A percentile compares a stretch with the other conserved stretches of the same genome.
Conservation (phyloP, 1,284 basidiomycete genomes). For the Cystobasidium slooffiae region DNA sequence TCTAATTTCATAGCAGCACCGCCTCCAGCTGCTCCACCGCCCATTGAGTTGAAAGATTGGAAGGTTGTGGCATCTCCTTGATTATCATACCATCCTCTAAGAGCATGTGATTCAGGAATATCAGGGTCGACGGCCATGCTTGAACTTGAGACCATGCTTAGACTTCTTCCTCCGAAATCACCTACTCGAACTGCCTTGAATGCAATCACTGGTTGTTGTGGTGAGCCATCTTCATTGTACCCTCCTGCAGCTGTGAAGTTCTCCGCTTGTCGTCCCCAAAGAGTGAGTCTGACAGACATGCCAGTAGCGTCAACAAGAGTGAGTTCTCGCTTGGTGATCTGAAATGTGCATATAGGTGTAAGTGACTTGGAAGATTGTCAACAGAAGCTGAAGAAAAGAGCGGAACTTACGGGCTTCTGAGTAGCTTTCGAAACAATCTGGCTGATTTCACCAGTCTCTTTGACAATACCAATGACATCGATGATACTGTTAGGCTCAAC, state of each 20-base stretch:
- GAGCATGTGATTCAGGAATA: conserved; percentile 77
- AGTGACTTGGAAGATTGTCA: neutral
- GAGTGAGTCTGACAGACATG: conserved; percentile 80
- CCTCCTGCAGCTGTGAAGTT: conserved; percentile 63
- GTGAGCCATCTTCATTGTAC: conserved; percentile 52
- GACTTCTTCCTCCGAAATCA: conserved; percentile 86
- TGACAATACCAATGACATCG: conserved; percentile 87
- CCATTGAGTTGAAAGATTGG: conserved; percentile 66
- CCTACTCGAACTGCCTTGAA: conserved; percentile 95
- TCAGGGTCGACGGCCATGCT: conserved; percentile 86
- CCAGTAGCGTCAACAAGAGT: conserved; percentile 83
- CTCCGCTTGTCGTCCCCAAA: conserved; percentile 97
- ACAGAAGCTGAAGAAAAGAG: neutral
- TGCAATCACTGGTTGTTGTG: conserved; percentile 74
- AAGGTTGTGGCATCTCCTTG: conserved; percentile 69
- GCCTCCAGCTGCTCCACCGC: conserved; percentile 55
- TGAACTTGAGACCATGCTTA: conserved; percentile 72
- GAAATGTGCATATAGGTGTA: conserved; percentile 6
- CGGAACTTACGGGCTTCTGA: conserved; percentile 66
- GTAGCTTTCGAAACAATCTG: conserved; percentile 75
- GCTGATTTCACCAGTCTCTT: conserved; percentile 71
- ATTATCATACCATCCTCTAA: conserved; percentile 89
- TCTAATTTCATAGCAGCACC: conserved; percentile 66
- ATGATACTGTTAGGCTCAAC: conserved; percentile 69
- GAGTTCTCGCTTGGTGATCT: conserved; percentile 86